Evolutionary conservation across 2,329 filamentous ascomycete species (phyloP).

Genomic region (Aspergillus flavus): DNA sequence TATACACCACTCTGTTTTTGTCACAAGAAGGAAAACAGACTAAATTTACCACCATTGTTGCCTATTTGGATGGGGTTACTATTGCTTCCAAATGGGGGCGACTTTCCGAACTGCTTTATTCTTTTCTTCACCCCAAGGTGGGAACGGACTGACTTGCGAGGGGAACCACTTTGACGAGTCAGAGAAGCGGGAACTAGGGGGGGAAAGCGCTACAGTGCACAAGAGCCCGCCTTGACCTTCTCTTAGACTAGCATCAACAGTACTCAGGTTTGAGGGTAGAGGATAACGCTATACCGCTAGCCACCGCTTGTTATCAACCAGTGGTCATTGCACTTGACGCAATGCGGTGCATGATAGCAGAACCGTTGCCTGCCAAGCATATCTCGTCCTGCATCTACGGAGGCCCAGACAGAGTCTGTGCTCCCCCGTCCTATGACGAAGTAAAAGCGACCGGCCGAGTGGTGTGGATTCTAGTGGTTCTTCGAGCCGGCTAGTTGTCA

Average conservation of each 20-base stretch:
- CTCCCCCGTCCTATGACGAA: slow-evolving; percentile 9
- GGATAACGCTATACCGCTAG: not conserved
- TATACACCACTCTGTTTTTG: not conserved
- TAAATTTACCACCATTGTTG: not conserved
- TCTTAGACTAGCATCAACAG: not conserved
- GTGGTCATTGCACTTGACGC: slow-evolving; percentile 15
- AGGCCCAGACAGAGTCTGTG: slow-evolving; percentile 20
- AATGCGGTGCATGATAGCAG: slow-evolving; percentile 13
- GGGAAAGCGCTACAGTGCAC: not conserved
- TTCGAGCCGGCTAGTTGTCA: not conserved
- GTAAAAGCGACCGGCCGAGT: slow-evolving; percentile 13
- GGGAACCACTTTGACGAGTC: not conserved
- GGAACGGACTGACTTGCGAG: not conserved
- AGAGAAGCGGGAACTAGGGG: not conserved
- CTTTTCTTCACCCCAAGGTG: not conserved
- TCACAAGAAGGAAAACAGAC: not conserved
- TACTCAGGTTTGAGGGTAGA: not conserved
- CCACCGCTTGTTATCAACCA: not conserved
- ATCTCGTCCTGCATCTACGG: slow-evolving; percentile 14
- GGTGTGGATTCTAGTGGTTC: not conserved
- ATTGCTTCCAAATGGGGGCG: not conserved
- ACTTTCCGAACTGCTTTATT: not conserved
- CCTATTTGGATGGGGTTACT: not conserved
- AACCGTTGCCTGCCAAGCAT: slow-evolving; percentile 19
- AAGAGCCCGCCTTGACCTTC: slow-evolving; percentile 7